Evolutionary conservation across 257 asterid species (phyloP).

Genomic region (Rubia yunnanensis): DNA sequence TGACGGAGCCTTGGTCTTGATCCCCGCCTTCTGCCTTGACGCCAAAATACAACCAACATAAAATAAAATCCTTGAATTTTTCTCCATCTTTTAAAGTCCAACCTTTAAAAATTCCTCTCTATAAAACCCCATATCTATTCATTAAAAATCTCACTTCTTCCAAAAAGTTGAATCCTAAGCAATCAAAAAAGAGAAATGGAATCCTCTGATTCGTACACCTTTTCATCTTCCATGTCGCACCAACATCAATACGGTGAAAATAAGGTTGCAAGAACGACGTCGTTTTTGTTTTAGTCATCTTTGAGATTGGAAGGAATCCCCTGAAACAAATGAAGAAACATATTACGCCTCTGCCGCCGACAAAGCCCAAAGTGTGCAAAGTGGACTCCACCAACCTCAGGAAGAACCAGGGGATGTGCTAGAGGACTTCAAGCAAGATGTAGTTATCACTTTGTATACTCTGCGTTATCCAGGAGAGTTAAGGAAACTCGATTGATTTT

Average conservation of each 20-base stretch:
- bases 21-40: no score
- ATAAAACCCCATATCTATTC: not conserved
- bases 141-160: not conserved
- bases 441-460: no score
- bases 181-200: not conserved
- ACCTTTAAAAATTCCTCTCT: not conserved
- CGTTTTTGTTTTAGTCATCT: constrained; percentile 19
- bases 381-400: constrained; percentile 39
- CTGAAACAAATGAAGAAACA: constrained; percentile 36
- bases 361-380: constrained; percentile 55
- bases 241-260: constrained; percentile 1
- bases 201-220: constrained; percentile 9
- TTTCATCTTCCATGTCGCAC: constrained; percentile 10
- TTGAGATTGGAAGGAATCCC: constrained; percentile 39
- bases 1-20: no score
- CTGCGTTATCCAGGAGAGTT: no score
- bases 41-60: constrained; percentile 5
- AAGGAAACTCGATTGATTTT: no score
- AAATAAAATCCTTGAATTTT: not conserved
- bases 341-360: constrained; percentile 65
- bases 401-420: no score
- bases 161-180: no score
- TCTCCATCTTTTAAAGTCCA: not conserved
- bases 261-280: constrained; percentile 12
- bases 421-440: no score